These are phyloP conservation scores for Linum lewisii DNA, from an alignment of 345 rosid genomes.

Conservation along the genomic window DNA sequence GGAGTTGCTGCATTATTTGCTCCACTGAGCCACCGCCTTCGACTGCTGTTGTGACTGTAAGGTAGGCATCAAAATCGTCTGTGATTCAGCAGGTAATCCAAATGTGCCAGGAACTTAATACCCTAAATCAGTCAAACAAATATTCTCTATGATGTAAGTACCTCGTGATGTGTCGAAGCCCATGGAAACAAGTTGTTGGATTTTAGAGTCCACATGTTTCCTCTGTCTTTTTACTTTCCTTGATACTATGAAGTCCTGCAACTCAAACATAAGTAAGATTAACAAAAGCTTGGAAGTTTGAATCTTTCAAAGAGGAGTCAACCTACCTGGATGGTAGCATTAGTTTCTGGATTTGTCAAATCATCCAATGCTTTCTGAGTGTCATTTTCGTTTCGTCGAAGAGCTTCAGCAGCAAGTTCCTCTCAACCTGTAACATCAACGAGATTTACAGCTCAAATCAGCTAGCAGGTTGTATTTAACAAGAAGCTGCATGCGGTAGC, in stretches of 20 bases:
- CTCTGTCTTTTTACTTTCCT: slow-evolving; percentile 57
- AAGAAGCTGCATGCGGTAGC: too few relatives aligned
- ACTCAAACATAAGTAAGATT: slow-evolving; percentile 11
- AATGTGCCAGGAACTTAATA: not conserved
- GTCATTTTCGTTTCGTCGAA: slow-evolving; percentile 81
- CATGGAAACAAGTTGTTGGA: slow-evolving; percentile 68
- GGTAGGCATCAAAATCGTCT: slow-evolving; percentile 15
- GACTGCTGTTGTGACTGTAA: slow-evolving; percentile 47
- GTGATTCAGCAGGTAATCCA: not conserved
- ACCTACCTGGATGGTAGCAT: slow-evolving; percentile 54
- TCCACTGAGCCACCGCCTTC: slow-evolving; percentile 41
- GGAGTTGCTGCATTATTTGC: slow-evolving; percentile 40
- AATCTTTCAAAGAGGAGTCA: slow-evolving; percentile 2
- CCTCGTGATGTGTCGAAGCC: slow-evolving; percentile 83
- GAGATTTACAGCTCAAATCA: slow-evolving; percentile 2
- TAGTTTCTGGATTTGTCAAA: slow-evolving; percentile 62
- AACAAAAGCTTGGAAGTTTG: not conserved
- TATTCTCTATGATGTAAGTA: slow-evolving; percentile 12
- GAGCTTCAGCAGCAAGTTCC: slow-evolving; percentile 84
- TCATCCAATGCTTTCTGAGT: slow-evolving; percentile 75
- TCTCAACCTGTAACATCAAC: slow-evolving; percentile 55
- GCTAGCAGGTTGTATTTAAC: not conserved
- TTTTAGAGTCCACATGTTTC: slow-evolving; percentile 20
- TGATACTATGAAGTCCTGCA: slow-evolving; percentile 55
- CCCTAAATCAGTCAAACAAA: not conserved